phyloP scores from a whole-genome alignment of 108 stramenopile species.

The Skeletonema tropicum region DNA sequence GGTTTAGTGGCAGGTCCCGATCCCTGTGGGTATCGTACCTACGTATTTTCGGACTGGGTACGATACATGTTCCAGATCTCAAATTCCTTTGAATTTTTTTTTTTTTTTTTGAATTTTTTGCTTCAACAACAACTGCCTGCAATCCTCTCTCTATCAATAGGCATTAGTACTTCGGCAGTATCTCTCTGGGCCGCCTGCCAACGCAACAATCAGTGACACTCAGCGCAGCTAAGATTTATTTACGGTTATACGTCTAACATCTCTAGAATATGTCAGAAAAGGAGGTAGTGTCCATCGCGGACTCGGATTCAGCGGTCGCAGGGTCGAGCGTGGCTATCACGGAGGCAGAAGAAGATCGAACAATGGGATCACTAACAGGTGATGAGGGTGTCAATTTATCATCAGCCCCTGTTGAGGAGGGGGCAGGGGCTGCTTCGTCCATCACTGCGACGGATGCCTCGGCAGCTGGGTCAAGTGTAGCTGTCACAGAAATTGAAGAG shows the following conservation, averaged over 20 bases:
- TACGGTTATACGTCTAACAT: no score
- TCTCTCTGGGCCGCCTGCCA: background rate
- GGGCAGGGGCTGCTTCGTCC: background rate
- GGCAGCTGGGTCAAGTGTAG: constrained; percentile 37
- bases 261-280: background rate
- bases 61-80: no score
- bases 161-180: no score
- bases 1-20: no score
- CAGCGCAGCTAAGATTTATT: no score
- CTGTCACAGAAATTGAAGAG: constrained; percentile 39
- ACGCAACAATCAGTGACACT: background rate
- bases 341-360: background rate
- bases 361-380: background rate
- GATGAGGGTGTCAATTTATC: background rate
- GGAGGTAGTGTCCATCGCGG: background rate
- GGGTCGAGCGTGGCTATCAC: background rate
- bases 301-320: background rate
- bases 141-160: no score
- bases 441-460: constrained; percentile 21
- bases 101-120: no score
- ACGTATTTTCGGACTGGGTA: no score
- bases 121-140: no score
- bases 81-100: no score
- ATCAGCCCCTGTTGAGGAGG: background rate
- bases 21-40: no score